Percentiles rank a stretch among this genome's conserved stretches.
Conservation (phyloP, 1,139 yeast genomes). For the Geotrichum reessii region DNA sequence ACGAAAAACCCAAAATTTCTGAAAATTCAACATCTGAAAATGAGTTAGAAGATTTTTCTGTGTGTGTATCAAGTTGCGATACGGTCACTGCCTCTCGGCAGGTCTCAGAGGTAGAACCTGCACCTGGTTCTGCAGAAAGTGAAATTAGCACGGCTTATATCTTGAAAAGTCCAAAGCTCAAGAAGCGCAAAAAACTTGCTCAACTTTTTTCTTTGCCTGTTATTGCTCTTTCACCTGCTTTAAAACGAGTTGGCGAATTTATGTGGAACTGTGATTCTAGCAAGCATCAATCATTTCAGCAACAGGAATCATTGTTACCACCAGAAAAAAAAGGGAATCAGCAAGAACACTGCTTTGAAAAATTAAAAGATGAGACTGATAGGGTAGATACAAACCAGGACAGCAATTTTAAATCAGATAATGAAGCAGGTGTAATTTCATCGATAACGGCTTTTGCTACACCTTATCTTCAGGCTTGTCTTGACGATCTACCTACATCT, state of each 20-base stretch:
- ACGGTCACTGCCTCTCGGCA: too few relatives aligned
- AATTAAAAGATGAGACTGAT: not conserved
- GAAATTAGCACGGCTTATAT: not conserved
- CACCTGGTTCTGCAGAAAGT: not conserved
- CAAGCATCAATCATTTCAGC: not conserved
- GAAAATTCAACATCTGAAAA: not conserved
- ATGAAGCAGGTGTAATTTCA: not conserved
- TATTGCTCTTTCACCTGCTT: not conserved
- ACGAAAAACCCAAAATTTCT: not conserved
- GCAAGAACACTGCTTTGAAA: not conserved
- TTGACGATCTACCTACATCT: not conserved
- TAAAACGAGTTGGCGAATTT: not conserved
- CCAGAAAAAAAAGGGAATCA: not conserved
- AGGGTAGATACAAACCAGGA: not conserved
- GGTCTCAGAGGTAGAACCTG: not conserved
- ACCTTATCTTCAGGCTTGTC: not conserved
- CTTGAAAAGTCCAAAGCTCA: not conserved
- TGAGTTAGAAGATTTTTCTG: not conserved
- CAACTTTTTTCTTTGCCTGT: not conserved
- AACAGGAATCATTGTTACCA: not conserved
- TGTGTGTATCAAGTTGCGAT: not conserved
- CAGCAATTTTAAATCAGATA: not conserved
- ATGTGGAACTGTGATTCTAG: not conserved
- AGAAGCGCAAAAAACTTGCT: not conserved
- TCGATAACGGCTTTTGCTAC: not conserved